A percentile compares a stretch with the other conserved stretches of the same genome.
Conservation (phyloP, 371 early-diverging fungal genomes). For the Nematocida ausubeli region DNA sequence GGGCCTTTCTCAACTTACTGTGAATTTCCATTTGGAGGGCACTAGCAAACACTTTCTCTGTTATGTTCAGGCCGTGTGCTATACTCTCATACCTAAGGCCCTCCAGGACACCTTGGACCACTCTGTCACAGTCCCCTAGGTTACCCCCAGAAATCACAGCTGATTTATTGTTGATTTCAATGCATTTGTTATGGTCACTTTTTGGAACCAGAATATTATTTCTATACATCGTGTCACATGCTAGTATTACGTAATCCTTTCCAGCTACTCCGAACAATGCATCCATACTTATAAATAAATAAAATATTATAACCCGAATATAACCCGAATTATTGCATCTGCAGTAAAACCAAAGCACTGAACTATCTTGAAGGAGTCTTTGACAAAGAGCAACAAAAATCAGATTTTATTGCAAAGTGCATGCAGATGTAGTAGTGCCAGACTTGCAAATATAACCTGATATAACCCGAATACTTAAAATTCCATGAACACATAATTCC, state of each 20-base stretch:
- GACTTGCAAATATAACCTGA: too few relatives aligned
- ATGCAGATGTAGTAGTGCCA: too few relatives aligned
- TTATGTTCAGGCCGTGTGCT: constrained; percentile 39
- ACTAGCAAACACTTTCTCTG: constrained; percentile 49
- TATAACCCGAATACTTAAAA: too few relatives aligned
- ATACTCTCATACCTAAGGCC: constrained; percentile 49
- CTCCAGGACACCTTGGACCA: constrained; percentile 42
- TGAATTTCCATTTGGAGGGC: constrained; percentile 58
- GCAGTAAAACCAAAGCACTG: too few relatives aligned
- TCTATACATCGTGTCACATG: constrained; percentile 43
- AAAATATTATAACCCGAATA: constrained; percentile 30
- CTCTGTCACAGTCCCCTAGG: constrained; percentile 61
- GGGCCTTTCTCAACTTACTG: constrained; percentile 31
- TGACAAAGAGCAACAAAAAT: too few relatives aligned
- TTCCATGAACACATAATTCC: too few relatives aligned
- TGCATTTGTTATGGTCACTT: constrained; percentile 54
- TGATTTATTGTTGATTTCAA: constrained; percentile 33
- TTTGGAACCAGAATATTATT: constrained; percentile 57
- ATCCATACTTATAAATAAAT: constrained; percentile 48
- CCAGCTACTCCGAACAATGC: constrained; percentile 48
- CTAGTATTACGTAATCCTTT: constrained; percentile 35
- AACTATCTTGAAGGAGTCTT: too few relatives aligned
- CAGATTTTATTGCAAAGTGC: too few relatives aligned
- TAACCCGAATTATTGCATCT: too few relatives aligned
- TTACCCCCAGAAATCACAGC: constrained; percentile 55